phyloP scores from a whole-genome alignment of 2,329 filamentous ascomycete species.

The Teratosphaeria nubilosa region DNA sequence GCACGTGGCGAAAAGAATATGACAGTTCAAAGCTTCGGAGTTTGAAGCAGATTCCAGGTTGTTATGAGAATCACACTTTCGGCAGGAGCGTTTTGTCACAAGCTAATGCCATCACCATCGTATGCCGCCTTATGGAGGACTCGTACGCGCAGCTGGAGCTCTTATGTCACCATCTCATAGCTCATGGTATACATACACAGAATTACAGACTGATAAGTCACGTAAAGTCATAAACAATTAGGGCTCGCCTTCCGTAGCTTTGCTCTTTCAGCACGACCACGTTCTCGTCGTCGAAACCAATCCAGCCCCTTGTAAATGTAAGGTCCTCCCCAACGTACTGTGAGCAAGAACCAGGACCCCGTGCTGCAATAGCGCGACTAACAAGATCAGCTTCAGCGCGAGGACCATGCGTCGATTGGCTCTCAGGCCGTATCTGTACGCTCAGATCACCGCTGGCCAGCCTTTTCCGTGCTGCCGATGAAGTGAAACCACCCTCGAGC shows the following conservation, averaged over 20 bases:
- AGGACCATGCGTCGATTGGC: not conserved
- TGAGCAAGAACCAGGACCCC: slow-evolving; percentile 5
- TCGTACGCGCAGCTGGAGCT: too few species aligned
- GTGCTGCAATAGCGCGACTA: not conserved
- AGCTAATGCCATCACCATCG: too few species aligned
- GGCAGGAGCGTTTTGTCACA: too few species aligned
- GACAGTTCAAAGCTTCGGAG: too few species aligned
- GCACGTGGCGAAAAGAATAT: not conserved
- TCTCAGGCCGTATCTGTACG: slow-evolving; percentile 36
- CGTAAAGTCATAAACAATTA: slow-evolving; percentile 84
- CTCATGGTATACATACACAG: too few species aligned
- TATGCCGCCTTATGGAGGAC: not conserved
- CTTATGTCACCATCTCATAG: too few species aligned
- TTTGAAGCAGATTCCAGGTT: too few species aligned
- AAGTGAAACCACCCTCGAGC: slow-evolving; percentile 59
- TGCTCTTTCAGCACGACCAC: slow-evolving; percentile 76
- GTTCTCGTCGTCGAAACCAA: slow-evolving; percentile 85
- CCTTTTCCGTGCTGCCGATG: slow-evolving; percentile 32
- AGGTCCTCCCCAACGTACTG: slow-evolving; percentile 13
- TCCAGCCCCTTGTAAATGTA: slow-evolving; percentile 49
- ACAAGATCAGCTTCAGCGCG: slow-evolving; percentile 12
- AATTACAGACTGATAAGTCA: too few species aligned
- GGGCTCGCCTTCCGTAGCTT: slow-evolving; percentile 55
- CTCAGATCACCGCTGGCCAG: slow-evolving; percentile 40
- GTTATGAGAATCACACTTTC: not conserved